These are phyloP conservation scores for Lasiosphaeria hispida DNA, from an alignment of 495 filamentous ascomycete species.

Conservation along the genomic window DNA sequence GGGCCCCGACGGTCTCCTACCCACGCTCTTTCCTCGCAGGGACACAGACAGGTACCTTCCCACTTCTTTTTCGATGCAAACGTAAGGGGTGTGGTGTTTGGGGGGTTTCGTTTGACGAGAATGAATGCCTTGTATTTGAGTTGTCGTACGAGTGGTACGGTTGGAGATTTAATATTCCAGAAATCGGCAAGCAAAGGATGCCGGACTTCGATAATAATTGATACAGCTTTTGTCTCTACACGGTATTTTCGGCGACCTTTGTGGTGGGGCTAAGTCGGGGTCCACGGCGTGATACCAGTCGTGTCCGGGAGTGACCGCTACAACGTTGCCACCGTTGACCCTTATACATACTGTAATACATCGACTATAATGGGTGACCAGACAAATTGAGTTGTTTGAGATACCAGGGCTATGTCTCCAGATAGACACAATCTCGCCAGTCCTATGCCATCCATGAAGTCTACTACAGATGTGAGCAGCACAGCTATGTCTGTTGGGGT, in stretches of 20 bases:
- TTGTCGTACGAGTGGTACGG: background rate
- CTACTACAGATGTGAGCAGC: background rate
- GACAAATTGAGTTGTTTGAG: background rate
- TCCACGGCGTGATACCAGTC: conserved; percentile 24
- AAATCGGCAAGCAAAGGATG: conserved; percentile 9
- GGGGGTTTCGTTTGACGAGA: conserved; percentile 7
- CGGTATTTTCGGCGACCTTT: background rate
- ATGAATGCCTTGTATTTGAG: conserved; percentile 3
- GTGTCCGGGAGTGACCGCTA: conserved; percentile 14
- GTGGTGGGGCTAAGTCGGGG: conserved; percentile 16
- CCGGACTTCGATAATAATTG: conserved; percentile 14
- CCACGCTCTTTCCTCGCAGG: conserved; percentile 9
- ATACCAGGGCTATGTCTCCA: background rate
- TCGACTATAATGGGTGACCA: conserved; percentile 13
- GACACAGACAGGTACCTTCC: conserved; percentile 8
- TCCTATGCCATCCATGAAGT: background rate
- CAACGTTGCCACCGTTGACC: background rate
- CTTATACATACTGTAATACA: conserved; percentile 14
- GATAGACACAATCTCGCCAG: conserved; percentile 7
- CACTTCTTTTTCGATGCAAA: conserved; percentile 1
- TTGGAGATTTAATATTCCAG: background rate
- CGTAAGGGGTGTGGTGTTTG: background rate
- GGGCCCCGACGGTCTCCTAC: conserved; percentile 1
- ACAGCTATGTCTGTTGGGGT: background rate
- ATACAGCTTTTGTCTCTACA: conserved; percentile 15